Percentiles rank a stretch among this genome's conserved stretches.
Evolutionary conservation across 441 rosid species (phyloP).

Genomic region (Pelargonium citronellum): DNA sequence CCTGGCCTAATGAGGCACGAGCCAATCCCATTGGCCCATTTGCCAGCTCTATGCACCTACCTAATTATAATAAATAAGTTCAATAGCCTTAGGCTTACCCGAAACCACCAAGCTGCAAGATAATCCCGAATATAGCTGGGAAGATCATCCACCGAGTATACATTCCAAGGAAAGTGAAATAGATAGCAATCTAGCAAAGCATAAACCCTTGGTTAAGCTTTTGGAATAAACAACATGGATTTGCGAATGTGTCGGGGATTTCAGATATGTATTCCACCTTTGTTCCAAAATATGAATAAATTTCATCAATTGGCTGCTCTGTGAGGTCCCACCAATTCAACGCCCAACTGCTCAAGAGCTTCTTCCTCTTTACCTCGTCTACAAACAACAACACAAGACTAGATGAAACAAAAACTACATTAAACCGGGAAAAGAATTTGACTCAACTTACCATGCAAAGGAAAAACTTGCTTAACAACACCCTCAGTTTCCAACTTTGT

Average conservation of each 20-base stretch:
- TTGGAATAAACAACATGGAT: constrained; percentile 12
- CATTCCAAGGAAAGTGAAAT: constrained; percentile 86
- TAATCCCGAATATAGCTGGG: constrained; percentile 64
- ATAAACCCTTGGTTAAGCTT: constrained; percentile 21
- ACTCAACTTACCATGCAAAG: constrained; percentile 61
- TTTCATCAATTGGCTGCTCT: constrained; percentile 69
- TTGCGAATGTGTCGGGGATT: not conserved
- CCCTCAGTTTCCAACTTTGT: constrained; percentile 57
- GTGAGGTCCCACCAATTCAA: constrained; percentile 69
- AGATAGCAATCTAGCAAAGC: constrained; percentile 63
- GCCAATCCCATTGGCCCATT: no score
- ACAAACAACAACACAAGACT: constrained; percentile 23
- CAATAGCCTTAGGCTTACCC: constrained; percentile 39
- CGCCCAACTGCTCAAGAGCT: constrained; percentile 72
- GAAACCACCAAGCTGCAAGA: constrained; percentile 61
- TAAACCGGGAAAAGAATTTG: constrained; percentile 15
- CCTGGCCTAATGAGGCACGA: no score
- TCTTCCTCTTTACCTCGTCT: constrained; percentile 73
- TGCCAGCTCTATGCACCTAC: no score
- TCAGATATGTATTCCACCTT: constrained; percentile 43
- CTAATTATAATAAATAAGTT: no score
- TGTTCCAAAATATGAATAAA: constrained; percentile 73
- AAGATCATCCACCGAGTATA: constrained; percentile 75
- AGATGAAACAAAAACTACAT: constrained; percentile 14
- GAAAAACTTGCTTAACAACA: constrained; percentile 65